Evolutionary conservation across 1,139 yeast species (phyloP), one percentile per base, ranked within the genome.

Genomic region (Hansenula sp.): DNA sequence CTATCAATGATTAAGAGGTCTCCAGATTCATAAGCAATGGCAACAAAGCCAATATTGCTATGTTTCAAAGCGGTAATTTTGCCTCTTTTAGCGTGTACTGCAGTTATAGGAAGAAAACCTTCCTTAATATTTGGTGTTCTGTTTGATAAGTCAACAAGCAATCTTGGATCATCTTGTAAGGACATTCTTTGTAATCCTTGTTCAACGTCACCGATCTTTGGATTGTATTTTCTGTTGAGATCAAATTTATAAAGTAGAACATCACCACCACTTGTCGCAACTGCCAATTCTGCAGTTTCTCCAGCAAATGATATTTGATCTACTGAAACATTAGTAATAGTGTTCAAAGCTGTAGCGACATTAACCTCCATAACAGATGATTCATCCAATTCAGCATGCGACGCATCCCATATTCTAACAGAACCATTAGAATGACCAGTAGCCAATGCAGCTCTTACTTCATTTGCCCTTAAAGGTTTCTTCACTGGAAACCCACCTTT

Each of bases 381-480:
- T 41, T 83, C 89, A 47, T 76, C 84, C 16, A 79, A 66, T 54
- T 87, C 96, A 25, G 86, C 87, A 49, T 83, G 79, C 0, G 96
- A 81, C 1, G 90, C 83, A 62, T 91, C 96, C 75, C 88, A 81
- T 18, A 93, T 62, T 50, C 95, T 74, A 0, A 93, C 80, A 19
- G 79, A 72, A 0, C 97, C 98, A 57, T 84, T 81, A 32, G 76
- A 76, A 61, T 89, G 97, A 1, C 97, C 98, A 0, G 96, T 79
- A 3, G 86, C 76, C 40, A 85, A 63, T 2, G 89, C 85, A 31
- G 79, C 76, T 33, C 93, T 76, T 10, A 72, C 70, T 41, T 79
- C 86, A 52, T 74, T 77, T 10, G 73, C 67, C 15, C 93, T 81
- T 30, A 80, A 57, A 10, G 78, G 72, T 41, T 72, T 72, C 28